Conservation (phyloP, 1,284 basidiomycete species). For the Macrocybe sp. region DNA sequence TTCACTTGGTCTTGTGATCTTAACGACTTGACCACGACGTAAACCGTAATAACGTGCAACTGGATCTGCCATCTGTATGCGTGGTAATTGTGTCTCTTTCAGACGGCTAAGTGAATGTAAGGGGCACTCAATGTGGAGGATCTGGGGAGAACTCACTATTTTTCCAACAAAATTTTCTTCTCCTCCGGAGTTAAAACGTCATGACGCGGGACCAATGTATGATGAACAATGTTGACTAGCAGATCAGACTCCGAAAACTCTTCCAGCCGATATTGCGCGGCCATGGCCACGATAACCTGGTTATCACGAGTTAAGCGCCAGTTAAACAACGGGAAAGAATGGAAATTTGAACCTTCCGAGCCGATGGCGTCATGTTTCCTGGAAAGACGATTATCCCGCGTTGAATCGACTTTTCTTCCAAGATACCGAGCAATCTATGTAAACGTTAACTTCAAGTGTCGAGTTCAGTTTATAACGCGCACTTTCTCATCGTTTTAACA, state of each 20-base stretch:
- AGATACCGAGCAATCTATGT: constrained; percentile 76
- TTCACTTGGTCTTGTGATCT: constrained; percentile 96
- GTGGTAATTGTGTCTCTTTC: constrained; percentile 96
- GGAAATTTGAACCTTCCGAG: constrained; percentile 71
- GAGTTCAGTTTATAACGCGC: constrained; percentile 22
- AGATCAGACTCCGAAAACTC: constrained; percentile 97
- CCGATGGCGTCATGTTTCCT: constrained; percentile 94
- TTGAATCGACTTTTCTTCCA: constrained; percentile 88
- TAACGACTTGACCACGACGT: constrained; percentile 93
- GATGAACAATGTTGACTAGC: constrained; percentile 96
- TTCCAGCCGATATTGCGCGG: constrained; percentile 83
- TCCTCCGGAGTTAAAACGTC: constrained; percentile 84
- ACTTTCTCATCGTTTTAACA: constrained; percentile 96
- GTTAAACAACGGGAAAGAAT: constrained; percentile 1
- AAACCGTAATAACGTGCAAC: constrained; percentile 98
- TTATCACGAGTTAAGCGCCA: constrained; percentile 10
- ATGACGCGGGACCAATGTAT: constrained; percentile 93
- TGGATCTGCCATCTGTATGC: constrained; percentile 94
- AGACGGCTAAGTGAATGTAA: constrained; percentile 62
- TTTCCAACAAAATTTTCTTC: constrained; percentile 83
- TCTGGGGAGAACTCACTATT: constrained; percentile 74
- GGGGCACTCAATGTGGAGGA: constrained; percentile 11
- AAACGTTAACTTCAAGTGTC: constrained; percentile 5
- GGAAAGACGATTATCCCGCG: constrained; percentile 95
- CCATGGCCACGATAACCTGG: constrained; percentile 88